A percentile compares a stretch with the other conserved stretches of the same genome.
phyloP scores from a whole-genome alignment of 352 stramenopile genomes.

The Phytophthora nicotianae region DNA sequence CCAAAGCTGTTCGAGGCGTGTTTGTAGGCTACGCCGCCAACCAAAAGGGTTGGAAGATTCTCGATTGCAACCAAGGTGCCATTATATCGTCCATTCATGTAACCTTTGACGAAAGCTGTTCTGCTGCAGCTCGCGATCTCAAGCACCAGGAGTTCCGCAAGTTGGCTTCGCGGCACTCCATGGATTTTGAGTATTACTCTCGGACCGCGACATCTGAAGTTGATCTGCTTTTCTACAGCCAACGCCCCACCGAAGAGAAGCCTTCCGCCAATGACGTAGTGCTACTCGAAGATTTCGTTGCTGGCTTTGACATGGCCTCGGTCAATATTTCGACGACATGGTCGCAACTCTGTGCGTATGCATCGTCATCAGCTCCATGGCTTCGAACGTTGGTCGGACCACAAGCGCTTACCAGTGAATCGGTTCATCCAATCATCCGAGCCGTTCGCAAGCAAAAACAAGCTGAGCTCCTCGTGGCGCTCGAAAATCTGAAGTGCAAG shows the following conservation, averaged over 20 bases:
- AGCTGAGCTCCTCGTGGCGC: neutral
- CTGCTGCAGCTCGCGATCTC: neutral
- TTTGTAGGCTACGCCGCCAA: neutral
- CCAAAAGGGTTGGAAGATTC: neutral
- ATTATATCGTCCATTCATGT: neutral
- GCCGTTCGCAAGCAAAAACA: neutral
- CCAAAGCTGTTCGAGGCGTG: neutral
- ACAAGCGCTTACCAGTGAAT: slow-evolving; percentile 2
- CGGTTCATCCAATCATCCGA: neutral
- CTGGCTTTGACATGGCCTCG: neutral
- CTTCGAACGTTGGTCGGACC: neutral
- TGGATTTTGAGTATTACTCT: neutral
- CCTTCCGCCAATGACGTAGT: neutral
- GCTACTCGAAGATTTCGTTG: neutral
- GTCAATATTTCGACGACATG: neutral
- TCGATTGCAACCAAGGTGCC: neutral
- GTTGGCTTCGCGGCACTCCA: neutral
- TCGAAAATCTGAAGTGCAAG: neutral
- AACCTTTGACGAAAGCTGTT: neutral
- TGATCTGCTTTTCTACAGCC: neutral
- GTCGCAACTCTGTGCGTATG: neutral
- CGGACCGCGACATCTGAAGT: neutral
- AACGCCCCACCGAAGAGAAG: neutral
- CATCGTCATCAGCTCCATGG: neutral
- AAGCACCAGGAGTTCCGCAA: neutral